Evolutionary conservation across 192 early-diverging fungal genomes (phyloP).

Genomic region (Podila horticola): DNA sequence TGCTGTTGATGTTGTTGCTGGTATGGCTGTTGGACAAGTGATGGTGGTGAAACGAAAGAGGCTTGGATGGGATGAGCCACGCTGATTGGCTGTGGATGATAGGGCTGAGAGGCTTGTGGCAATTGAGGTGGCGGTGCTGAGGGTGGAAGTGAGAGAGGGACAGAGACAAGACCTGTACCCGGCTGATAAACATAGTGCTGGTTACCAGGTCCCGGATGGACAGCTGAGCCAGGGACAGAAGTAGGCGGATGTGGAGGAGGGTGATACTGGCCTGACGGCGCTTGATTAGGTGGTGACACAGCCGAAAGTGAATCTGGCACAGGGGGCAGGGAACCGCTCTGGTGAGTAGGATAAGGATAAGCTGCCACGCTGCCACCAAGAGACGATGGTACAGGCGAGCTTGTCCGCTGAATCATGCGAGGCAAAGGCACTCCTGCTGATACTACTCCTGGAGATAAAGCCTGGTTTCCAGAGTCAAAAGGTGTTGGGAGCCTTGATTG

Average conservation of each 20-base stretch:
- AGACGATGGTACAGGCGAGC: background rate
- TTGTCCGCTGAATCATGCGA: background rate
- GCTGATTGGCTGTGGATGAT: slow-evolving; percentile 4
- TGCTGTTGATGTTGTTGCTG: slow-evolving; percentile 9
- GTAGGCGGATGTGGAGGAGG: background rate
- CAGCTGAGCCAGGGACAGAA: background rate
- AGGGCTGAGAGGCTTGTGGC: background rate
- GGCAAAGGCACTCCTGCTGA: background rate
- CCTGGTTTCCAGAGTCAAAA: background rate
- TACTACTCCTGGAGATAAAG: background rate
- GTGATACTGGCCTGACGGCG: background rate
- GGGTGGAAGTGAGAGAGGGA: slow-evolving; percentile 16
- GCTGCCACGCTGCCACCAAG: background rate
- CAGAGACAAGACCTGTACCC: slow-evolving; percentile 41
- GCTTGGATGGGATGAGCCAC: background rate
- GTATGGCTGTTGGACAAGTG: background rate
- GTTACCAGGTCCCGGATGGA: slow-evolving; percentile 9
- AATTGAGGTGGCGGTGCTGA: background rate
- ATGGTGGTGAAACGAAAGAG: background rate
- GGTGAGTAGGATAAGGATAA: slow-evolving; percentile 8
- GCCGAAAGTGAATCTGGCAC: no score
- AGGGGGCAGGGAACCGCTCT: slow-evolving; percentile 7
- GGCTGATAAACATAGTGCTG: slow-evolving; percentile 45
- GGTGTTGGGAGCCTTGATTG: background rate
- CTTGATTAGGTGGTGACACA: background rate